Evolutionary conservation across 768 basidiomycete genomes (phyloP).

Genomic region (Solioccasus polychromus): DNA sequence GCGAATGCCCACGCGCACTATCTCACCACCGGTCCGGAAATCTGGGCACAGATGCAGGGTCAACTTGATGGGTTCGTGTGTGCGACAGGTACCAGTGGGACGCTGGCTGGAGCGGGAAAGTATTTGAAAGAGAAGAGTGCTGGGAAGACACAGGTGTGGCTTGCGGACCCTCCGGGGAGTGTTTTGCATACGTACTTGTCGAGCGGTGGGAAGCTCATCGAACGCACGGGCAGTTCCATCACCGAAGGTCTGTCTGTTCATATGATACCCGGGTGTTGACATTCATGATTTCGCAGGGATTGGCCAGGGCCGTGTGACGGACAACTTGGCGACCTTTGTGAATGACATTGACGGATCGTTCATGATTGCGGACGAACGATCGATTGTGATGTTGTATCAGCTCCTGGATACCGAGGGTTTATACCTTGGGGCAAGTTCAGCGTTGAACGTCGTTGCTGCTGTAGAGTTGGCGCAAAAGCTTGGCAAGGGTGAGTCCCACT

Average conservation of each 20-base stretch:
- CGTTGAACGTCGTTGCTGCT: conserved; percentile 93
- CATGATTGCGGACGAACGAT: conserved; percentile 82
- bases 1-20: conserved; percentile 92
- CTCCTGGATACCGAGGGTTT: conserved; percentile 89
- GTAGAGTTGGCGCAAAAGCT: conserved; percentile 81
- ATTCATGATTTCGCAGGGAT: conserved; percentile 70
- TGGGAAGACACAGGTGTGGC: conserved; percentile 82
- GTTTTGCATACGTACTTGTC: conserved; percentile 81
- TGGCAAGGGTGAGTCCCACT: conserved; percentile 60
- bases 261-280: not conserved
- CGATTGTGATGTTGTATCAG: conserved; percentile 92
- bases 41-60: conserved; percentile 86
- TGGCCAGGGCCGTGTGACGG: conserved; percentile 93
- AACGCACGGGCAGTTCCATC: conserved; percentile 83
- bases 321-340: conserved; percentile 84
- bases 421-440: conserved; percentile 92
- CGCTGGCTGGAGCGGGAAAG: conserved; percentile 84
- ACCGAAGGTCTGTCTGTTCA: conserved; percentile 66
- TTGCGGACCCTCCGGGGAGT: conserved; percentile 97
- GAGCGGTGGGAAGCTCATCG: conserved; percentile 73
- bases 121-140: conserved; percentile 79
- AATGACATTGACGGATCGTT: conserved; percentile 78
- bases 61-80: conserved; percentile 89
- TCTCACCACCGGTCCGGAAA: conserved; percentile 90
- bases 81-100: conserved; percentile 94